Conservation (phyloP, 768 basidiomycete species). For the Lactarius tabidus region DNA sequence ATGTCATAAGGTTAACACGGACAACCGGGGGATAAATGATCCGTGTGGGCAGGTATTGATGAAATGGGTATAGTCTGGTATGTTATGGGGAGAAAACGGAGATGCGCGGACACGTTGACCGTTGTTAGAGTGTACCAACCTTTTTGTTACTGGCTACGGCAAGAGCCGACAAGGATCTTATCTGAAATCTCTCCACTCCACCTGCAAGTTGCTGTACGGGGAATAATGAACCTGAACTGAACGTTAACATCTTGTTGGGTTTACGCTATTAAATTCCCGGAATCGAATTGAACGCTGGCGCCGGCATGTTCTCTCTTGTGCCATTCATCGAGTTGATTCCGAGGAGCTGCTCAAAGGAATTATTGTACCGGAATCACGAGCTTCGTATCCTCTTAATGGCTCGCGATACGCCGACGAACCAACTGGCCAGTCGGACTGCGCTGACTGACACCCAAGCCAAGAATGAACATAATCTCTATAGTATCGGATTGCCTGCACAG, state of each 20-base stretch:
- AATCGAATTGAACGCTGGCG: constrained; percentile 25
- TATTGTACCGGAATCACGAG: constrained; percentile 19
- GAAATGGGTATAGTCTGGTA: constrained; percentile 15
- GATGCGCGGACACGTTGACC: constrained; percentile 23
- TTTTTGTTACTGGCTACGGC: constrained; percentile 6
- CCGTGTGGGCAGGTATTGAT: constrained; percentile 20
- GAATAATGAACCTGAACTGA: constrained; percentile 16
- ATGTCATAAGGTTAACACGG: constrained; percentile 23
- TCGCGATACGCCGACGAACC: constrained; percentile 13
- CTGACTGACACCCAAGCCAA: constrained; percentile 4
- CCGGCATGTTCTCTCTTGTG: constrained; percentile 24
- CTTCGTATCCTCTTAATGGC: constrained; percentile 13
- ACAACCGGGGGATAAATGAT: constrained; percentile 22
- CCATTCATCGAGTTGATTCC: constrained; percentile 24
- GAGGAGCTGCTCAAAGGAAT: constrained; percentile 20
- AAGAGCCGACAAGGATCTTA: constrained; percentile 21
- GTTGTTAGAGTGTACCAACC: constrained; percentile 18
- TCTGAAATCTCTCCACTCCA: constrained; percentile 12
- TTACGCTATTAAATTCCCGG: constrained; percentile 25
- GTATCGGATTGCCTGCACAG: constrained; percentile 23
- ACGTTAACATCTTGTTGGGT: constrained; percentile 18
- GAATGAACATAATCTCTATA: constrained; percentile 9
- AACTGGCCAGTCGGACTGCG: not conserved
- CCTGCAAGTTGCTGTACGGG: constrained; percentile 13
- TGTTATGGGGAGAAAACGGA: constrained; percentile 22